Conservation (phyloP, 306 rosid species). For the Quercus parvula region DNA sequence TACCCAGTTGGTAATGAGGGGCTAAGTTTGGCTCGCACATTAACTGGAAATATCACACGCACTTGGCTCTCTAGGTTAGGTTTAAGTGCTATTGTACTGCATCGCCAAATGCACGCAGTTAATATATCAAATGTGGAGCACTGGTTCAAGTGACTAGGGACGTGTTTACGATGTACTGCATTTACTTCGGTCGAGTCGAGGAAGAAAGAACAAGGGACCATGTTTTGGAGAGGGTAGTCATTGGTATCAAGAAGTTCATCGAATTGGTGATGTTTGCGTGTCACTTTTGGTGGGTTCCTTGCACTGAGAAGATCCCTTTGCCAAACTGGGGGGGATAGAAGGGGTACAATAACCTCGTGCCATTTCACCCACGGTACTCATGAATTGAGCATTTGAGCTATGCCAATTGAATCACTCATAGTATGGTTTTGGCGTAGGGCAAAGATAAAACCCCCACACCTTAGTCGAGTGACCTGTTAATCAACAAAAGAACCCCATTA, state of each 20-base stretch:
- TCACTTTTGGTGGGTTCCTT: constrained; percentile 41
- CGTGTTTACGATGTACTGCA: constrained; percentile 24
- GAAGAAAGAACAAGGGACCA: constrained; percentile 53
- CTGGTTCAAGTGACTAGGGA: constrained; percentile 16
- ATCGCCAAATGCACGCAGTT: constrained; percentile 53
- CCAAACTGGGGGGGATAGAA: constrained; percentile 33
- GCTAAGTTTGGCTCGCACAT: constrained; percentile 34
- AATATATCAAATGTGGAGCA: constrained; percentile 45
- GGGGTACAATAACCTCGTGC: constrained; percentile 42
- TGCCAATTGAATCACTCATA: constrained; percentile 41
- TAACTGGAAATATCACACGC: constrained; percentile 39
- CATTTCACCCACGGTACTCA: constrained; percentile 43
- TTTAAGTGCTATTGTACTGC: constrained; percentile 39
- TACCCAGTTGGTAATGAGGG: constrained; percentile 49
- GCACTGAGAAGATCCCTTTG: constrained; percentile 36
- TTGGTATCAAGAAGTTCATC: constrained; percentile 38
- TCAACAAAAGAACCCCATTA: too few species aligned
- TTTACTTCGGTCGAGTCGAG: constrained; percentile 37
- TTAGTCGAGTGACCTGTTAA: constrained; percentile 30
- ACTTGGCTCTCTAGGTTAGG: constrained; percentile 33
- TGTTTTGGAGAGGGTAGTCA: constrained; percentile 45
- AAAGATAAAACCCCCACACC: constrained; percentile 53
- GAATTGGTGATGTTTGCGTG: constrained; percentile 41
- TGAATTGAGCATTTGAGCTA: constrained; percentile 34
- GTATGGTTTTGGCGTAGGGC: constrained; percentile 52